Evolutionary conservation across 805 yeast genomes (phyloP).

Genomic region (Debaryomyces maramus): DNA sequence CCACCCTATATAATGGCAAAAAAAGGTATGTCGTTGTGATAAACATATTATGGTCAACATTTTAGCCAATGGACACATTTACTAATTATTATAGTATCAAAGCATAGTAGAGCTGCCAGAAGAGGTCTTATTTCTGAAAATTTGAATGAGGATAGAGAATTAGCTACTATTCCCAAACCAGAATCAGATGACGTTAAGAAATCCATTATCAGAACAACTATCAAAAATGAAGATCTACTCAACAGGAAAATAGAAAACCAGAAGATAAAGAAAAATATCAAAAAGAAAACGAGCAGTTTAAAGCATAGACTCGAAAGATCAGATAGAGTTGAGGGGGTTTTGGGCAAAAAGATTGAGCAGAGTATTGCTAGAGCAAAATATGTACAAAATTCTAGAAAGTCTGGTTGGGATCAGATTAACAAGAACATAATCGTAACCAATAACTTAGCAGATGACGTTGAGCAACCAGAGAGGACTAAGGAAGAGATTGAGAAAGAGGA

Average conservation of each 20-base stretch:
- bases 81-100: constrained; percentile 45
- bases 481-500: constrained; percentile 31
- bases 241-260: constrained; percentile 53
- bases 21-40: constrained; percentile 31
- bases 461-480: constrained; percentile 14
- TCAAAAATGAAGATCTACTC: constrained; percentile 63
- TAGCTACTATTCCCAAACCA: constrained; percentile 56
- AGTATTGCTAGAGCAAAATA: constrained; percentile 63
- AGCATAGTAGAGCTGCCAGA: constrained; percentile 77
- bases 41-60: background rate
- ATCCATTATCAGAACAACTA: constrained; percentile 64
- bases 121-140: constrained; percentile 55
- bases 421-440: constrained; percentile 37
- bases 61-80: background rate
- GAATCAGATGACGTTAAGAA: constrained; percentile 60
- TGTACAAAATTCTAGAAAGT: constrained; percentile 61
- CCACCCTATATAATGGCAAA: constrained; percentile 31
- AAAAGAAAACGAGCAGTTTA: constrained; percentile 30
- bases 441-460: constrained; percentile 1
- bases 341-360: constrained; percentile 61
- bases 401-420: constrained; percentile 74
- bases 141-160: constrained; percentile 46
- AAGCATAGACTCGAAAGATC: constrained; percentile 48
- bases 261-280: constrained; percentile 28
- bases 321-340: constrained; percentile 51